A percentile compares a stretch with the other conserved stretches of the same genome.
Conservation (phyloP, 257 asterid genomes). For the Solanum tarapatanum region DNA sequence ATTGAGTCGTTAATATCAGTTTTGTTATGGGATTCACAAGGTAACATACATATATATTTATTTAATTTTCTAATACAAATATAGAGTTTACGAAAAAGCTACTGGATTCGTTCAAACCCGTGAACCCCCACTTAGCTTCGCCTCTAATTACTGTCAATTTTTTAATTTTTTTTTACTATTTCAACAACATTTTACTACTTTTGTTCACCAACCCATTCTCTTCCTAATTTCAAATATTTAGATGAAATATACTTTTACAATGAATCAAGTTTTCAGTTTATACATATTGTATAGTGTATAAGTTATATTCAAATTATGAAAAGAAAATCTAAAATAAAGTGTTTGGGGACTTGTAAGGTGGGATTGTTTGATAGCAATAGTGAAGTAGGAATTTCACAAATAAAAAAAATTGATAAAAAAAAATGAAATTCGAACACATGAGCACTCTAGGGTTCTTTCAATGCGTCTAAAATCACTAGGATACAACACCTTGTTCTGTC, state of each 20-base stretch:
- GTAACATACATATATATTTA: too few relatives aligned
- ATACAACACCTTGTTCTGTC: too few relatives aligned
- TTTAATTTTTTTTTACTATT: too few relatives aligned
- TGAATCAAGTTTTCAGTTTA: background rate
- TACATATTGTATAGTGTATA: background rate
- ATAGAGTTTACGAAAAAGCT: too few relatives aligned
- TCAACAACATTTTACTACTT: background rate
- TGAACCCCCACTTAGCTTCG: too few relatives aligned
- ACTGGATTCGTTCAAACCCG: background rate
- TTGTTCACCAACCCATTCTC: background rate
- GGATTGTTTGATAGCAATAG: background rate
- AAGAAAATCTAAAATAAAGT: background rate
- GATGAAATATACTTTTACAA: background rate
- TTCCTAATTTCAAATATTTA: background rate
- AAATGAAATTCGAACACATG: background rate
- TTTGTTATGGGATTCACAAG: accelerated
- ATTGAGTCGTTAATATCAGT: too few relatives aligned
- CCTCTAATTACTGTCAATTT: background rate
- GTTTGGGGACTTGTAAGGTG: background rate
- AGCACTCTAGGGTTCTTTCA: too few relatives aligned
- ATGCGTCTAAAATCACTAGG: background rate
- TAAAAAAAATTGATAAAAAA: too few relatives aligned
- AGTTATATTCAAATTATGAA: background rate
- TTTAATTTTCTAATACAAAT: too few relatives aligned
- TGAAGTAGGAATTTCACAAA: background rate